Conservation (phyloP, 495 filamentous ascomycete species). For the Paragyromitra xinjiangensis region DNA sequence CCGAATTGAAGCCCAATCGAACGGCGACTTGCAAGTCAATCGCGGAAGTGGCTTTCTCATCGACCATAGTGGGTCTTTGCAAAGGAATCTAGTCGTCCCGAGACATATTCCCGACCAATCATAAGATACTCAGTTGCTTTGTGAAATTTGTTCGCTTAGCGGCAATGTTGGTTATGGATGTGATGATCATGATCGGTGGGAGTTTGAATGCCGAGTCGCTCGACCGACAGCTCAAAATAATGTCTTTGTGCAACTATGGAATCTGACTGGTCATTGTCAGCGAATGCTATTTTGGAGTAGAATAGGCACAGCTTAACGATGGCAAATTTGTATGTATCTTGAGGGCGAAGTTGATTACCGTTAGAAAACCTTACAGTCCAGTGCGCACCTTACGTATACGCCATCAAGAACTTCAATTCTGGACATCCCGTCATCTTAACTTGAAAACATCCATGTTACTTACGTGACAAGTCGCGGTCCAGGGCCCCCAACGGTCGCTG, state of each 20-base stretch:
- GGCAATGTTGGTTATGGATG: constrained; percentile 15
- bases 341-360: constrained; percentile 2
- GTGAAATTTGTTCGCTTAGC: constrained; percentile 39
- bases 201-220: constrained; percentile 20
- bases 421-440: constrained; percentile 2
- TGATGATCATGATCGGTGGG: constrained; percentile 18
- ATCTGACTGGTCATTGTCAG: constrained; percentile 46
- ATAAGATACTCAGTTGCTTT: background rate
- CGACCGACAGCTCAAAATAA: constrained; percentile 32
- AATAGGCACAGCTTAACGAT: background rate
- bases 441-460: constrained; percentile 17
- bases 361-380: background rate
- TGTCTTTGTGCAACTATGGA: constrained; percentile 22
- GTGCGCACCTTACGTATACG: background rate
- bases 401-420: background rate
- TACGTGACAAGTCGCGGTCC: constrained; percentile 3
- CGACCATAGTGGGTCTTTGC: background rate
- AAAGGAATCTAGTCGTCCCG: constrained; percentile 1
- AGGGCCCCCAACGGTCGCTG: constrained; percentile 19
- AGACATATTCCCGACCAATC: constrained; percentile 34
- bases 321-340: constrained; percentile 14
- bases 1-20: constrained; percentile 14
- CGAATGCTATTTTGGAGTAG: constrained; percentile 19
- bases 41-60: constrained; percentile 28
- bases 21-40: constrained; percentile 21